These are phyloP conservation scores for Corynespora cassiicola DNA, from an alignment of 2,329 filamentous ascomycete genomes.

Conservation along the genomic window DNA sequence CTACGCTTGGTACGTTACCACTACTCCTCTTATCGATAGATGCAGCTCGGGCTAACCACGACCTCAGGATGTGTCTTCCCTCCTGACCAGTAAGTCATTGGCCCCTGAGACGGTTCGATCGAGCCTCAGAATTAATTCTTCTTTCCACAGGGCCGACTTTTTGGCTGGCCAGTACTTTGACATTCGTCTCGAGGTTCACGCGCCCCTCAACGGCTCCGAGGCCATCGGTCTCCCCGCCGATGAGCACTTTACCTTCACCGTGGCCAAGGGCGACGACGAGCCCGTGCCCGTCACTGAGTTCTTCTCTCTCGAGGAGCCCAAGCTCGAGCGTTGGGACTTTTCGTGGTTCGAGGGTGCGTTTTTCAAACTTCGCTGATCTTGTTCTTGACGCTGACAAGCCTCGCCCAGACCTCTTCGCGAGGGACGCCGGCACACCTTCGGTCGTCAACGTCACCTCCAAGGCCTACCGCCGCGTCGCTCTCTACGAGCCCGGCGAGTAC, in stretches of 20 bases:
- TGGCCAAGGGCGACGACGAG: slow-evolving; percentile 67
- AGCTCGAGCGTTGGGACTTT: slow-evolving; percentile 82
- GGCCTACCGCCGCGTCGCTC: slow-evolving; percentile 75
- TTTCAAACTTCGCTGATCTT: background rate
- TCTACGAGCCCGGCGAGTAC: slow-evolving; percentile 82
- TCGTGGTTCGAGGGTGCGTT: slow-evolving; percentile 75
- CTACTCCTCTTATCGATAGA: background rate
- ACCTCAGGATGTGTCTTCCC: slow-evolving; percentile 58
- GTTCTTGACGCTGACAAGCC: background rate
- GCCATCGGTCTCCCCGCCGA: slow-evolving; percentile 75
- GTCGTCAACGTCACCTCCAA: slow-evolving; percentile 83
- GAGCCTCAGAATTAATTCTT: slow-evolving; percentile 11
- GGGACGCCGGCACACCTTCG: slow-evolving; percentile 72
- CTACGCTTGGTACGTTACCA: slow-evolving; percentile 54
- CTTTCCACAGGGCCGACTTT: slow-evolving; percentile 72
- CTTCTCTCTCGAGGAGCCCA: slow-evolving; percentile 73
- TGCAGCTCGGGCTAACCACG: slow-evolving; percentile 19
- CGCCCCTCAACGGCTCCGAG: slow-evolving; percentile 81
- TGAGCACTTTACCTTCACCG: slow-evolving; percentile 76
- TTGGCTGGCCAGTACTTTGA: slow-evolving; percentile 85
- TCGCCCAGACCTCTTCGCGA: slow-evolving; percentile 71
- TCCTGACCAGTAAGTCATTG: slow-evolving; percentile 59
- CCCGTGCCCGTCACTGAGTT: slow-evolving; percentile 66
- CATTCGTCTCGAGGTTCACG: slow-evolving; percentile 82
- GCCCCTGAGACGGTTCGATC: slow-evolving; percentile 3